A percentile compares a stretch with the other conserved stretches of the same genome.
These are phyloP conservation scores for Cucumis sativus DNA, from an alignment of 306 rosid genomes.

Conservation along the genomic window DNA sequence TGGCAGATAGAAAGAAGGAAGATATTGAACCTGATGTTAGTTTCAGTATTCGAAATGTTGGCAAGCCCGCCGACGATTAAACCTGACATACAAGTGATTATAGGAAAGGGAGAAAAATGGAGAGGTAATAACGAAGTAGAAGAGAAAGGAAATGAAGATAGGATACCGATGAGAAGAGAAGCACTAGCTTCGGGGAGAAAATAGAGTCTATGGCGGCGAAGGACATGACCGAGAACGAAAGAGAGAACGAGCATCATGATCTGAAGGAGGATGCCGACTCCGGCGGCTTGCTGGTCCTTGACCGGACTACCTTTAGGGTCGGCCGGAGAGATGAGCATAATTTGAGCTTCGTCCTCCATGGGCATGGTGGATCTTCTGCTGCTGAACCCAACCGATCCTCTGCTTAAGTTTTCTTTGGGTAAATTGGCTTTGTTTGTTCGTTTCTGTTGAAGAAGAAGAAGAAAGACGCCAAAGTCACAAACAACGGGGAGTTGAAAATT, in stretches of 20 bases:
- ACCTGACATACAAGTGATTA: constrained; percentile 29
- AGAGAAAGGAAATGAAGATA: constrained; percentile 1
- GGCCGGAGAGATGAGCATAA: constrained; percentile 55
- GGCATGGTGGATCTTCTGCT: neutral
- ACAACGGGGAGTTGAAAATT: neutral
- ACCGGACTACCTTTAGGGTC: constrained; percentile 48
- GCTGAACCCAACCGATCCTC: neutral
- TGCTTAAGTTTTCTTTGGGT: neutral
- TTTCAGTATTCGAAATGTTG: constrained; percentile 79
- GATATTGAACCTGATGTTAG: constrained; percentile 51
- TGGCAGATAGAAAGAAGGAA: constrained; percentile 3
- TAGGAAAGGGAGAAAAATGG: neutral
- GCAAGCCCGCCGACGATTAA: constrained; percentile 89
- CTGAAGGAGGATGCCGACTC: constrained; percentile 97
- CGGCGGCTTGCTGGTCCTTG: constrained; percentile 98
- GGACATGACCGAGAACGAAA: constrained; percentile 94
- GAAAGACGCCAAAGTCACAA: neutral
- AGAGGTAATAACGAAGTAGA: neutral
- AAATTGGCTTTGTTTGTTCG: neutral
- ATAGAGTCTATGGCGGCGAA: constrained; percentile 83
- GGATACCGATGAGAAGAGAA: constrained; percentile 80
- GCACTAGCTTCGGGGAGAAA: constrained; percentile 97
- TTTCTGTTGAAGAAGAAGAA: neutral
- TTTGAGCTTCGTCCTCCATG: constrained; percentile 30
- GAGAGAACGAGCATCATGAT: constrained; percentile 98